Base-by-base conservation (phyloP, 257 asterid genomes). In the Paulownia fortunei region DNA sequence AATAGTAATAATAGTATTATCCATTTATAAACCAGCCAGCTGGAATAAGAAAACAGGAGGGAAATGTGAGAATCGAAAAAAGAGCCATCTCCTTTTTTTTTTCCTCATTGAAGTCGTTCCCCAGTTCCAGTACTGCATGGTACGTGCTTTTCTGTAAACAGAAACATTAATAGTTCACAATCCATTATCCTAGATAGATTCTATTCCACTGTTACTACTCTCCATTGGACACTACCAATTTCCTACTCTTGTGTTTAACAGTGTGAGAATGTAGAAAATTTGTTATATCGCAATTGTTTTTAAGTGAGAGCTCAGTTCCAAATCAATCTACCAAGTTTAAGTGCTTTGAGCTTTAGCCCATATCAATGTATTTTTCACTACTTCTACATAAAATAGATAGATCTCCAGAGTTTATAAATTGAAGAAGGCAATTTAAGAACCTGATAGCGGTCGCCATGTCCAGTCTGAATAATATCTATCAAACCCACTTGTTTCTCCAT, bases 371-470 rank as follows among this genome's bases (percentile, higher is more conserved):
- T 32, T 63, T 65, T 60, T 44, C 13, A 46, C 30, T 13, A 9
- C 32, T 36, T 26, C 27, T 61, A 15, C 52, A 23, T 68, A 23
- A 75, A 34, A 49, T 6, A 30, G 16, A 44, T 42, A 15, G 18
- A 64, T 39, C 6, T 37, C 56, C 8, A 67, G 18, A 59, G 64
- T 3, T 46, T 6, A 54, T 5, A 41, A 49, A 18, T 30, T 11
- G 7, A 39, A 39, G 44, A 64, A 65, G 55, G 51, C 44, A 59
- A 19, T 74, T 23, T 58, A 55, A 49, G 66, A 64, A 94, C 98
- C 94, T 88, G 91, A 74, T 94, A 94, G 23, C 95, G 97, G 80
- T 86, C 94, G 16, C 88, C 91, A 61, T 78, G 91, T 68, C 98
- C 96, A 69, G 95, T 73, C 77, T 91, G 97, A 77, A 94, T 85